A percentile compares a stretch with the other conserved stretches of the same genome.
phyloP scores from a whole-genome alignment of 129 eudicot species.

The Pseudognaphalium luteoalbum region DNA sequence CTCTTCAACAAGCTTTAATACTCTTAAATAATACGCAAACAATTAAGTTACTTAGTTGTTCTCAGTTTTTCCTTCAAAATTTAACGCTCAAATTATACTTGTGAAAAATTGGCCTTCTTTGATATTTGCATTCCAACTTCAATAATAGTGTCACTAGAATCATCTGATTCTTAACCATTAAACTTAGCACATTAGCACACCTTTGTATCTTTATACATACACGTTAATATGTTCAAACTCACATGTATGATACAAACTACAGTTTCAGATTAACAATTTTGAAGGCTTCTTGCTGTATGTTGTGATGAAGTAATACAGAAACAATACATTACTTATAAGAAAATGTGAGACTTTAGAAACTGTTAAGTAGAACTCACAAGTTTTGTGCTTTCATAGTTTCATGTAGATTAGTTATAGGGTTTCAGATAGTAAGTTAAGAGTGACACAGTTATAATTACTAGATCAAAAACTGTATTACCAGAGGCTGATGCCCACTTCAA shows the following conservation, averaged over 20 bases:
- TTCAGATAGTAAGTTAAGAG: too few relatives aligned
- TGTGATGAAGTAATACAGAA: too few relatives aligned
- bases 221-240: constrained; percentile 5
- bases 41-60: neutral
- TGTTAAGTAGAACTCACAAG: constrained; percentile 1
- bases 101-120: constrained; percentile 2
- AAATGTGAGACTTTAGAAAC: constrained; percentile 5
- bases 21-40: constrained; percentile 4
- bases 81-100: neutral
- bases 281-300: too few relatives aligned
- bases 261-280: neutral
- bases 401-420: neutral
- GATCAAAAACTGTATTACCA: constrained; percentile 11
- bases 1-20: constrained; percentile 11
- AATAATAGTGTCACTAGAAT: constrained; percentile 4
- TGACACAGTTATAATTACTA: neutral
- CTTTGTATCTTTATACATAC: constrained; percentile 22
- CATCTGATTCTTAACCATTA: constrained; percentile 13
- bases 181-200: constrained; percentile 10
- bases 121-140: neutral
- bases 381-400: neutral
- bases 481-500: neutral
- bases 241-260: neutral
- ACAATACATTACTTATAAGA: too few relatives aligned
- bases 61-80: too few relatives aligned